Evolutionary conservation across 371 early-diverging fungal species (phyloP), one percentile per base, ranked within the genome.

Genomic region (Actinomucor elegans): DNA sequence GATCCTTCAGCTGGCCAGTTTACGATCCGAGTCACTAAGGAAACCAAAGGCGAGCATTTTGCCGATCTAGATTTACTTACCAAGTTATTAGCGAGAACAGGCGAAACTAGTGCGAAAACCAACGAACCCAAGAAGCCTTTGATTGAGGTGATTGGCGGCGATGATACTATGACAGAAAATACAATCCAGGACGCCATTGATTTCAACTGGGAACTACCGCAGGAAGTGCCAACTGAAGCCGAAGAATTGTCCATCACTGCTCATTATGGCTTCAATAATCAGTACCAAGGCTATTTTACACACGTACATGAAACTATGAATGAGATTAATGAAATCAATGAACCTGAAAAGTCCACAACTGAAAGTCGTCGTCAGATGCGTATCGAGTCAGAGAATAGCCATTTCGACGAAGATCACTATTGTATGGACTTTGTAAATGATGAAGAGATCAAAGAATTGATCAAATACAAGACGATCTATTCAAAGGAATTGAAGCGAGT

Each of bases 341-440:
- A 86, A 33, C 83, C 93, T 0, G 96, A 96, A 59, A 71, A 72
- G 11, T 83, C 89, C 6, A 86, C 87, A 0, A 45, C 77, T 6
- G 82, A 79, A 28, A 77, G 82, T 1, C 67, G 96, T 21, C 75
- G 88, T 17, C 58, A 74, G 20, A 74, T 79, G 17, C 73, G 96
- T 23, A 59, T 88, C 4, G 77, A 75, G 7, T 55, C 64, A 1
- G 97, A 96, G 55, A 84, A 96, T 48, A 67, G 55, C 14, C 87
- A 88, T 43, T 97, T 98, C 77, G 92, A 95, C 63, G 89, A 87
- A 32, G 96, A 94, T 34, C 82, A 96, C 58, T 98, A 96, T 64
- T 88, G 94, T 49, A 83, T 73, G 59, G 92, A 94, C 62, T 88
- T 71, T 63, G 61, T 81, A 42, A 69, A 67, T 28, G 74, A 81